Base-by-base conservation (phyloP, 2,329 filamentous ascomycete genomes). In the Alternaria ethzedia region DNA sequence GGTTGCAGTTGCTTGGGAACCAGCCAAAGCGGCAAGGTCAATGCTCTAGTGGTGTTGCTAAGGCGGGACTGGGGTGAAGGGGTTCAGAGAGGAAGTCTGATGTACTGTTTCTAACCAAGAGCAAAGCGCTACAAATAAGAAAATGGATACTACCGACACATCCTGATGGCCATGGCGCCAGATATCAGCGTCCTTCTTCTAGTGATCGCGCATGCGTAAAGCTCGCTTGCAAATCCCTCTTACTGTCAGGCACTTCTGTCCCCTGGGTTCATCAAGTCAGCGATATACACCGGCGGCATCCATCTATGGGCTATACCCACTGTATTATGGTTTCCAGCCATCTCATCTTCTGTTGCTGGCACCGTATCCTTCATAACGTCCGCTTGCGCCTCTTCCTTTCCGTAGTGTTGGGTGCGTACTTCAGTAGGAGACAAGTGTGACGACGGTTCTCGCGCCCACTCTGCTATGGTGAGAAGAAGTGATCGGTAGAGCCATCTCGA, bases 141-240 rank as follows among this genome's bases (percentile, higher is more conserved):
- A 52, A 13, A 12, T 32, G 30, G 23, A 25, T 4, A 23, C 1
- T 3, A 21, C 30, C 6, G 56, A 23, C 23, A 17, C 23, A 23
- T 15, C 28, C 28, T 17, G 36, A 36, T 51, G 20, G 13, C 28
- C 28, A 23, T 21, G 20, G 23, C 30, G 11, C 13, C 9, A 5
- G 2, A 23, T 17, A 36, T 15, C 13, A 45, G 8, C 28, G 66
- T 6, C 70, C 70, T 54, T 72, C 67, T 41, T 72, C 70, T n/a
- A 72, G 21, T 26, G 65, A 30, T 4, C 64, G 25, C 10, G 63
- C 68, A 28, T 70, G 58, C 10, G 62, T 41, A 44, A 66, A 70
- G 25, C 26, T 21, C 6, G 44, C 30, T 6, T 57, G 10, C 3
- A 6, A 6, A n/a, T 26, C 15, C 20, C 15, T 13, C 26, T 20